These are phyloP conservation scores for Castanopsis chinensis DNA, from an alignment of 306 rosid genomes.

Conservation along the genomic window DNA sequence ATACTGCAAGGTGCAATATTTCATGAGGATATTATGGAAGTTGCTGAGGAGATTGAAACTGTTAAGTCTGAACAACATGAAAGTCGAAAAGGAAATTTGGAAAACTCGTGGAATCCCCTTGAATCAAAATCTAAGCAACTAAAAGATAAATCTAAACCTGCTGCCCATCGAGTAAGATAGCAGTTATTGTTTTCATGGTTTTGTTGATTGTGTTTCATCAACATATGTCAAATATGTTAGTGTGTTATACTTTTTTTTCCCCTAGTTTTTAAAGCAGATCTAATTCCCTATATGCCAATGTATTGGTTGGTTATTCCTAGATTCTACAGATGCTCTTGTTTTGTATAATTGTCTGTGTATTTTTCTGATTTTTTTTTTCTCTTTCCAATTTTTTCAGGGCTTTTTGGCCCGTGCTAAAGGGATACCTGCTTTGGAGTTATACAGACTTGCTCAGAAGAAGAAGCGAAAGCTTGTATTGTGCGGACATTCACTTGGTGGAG, in stretches of 20 bases:
- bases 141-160: constrained; percentile 69
- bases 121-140: constrained; percentile 64
- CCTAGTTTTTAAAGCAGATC: background rate
- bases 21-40: constrained; percentile 78
- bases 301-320: background rate
- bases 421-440: constrained; percentile 93
- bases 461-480: constrained; percentile 88
- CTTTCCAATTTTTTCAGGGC: constrained; percentile 50
- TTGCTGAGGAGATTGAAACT: constrained; percentile 33
- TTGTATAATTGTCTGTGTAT: background rate
- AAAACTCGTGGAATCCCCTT: constrained; percentile 63
- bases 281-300: background rate
- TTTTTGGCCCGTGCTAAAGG: constrained; percentile 99
- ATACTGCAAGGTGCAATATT: constrained; percentile 98
- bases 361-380: constrained; percentile 7
- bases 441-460: constrained; percentile 95
- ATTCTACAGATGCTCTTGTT: background rate
- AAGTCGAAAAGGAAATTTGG: constrained; percentile 52
- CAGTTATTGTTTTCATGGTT: constrained; percentile 1
- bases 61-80: constrained; percentile 43
- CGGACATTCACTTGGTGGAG: constrained; percentile 99
- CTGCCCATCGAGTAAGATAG: constrained; percentile 80
- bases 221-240: background rate
- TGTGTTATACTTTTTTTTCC: background rate
- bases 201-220: background rate